Conservation (phyloP, 345 rosid species). For the Punica granatum region DNA sequence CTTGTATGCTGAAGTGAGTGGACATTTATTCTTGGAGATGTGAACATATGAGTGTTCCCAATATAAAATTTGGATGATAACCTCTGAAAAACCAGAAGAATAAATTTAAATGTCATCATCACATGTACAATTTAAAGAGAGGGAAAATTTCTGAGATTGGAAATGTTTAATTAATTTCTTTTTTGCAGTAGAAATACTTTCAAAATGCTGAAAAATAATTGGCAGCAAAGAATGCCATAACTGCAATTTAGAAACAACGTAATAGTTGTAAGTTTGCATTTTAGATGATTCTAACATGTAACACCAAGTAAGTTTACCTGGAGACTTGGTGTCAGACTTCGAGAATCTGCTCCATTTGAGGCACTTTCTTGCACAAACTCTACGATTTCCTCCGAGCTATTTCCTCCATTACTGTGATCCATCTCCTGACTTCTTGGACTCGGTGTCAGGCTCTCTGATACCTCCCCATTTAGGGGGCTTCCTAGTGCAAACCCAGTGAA, state of each 20-base stretch:
- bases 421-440: constrained; percentile 38
- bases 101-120: constrained; percentile 5
- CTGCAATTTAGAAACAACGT: background rate
- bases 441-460: constrained; percentile 38
- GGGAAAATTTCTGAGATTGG: background rate
- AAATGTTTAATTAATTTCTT: too few relatives aligned
- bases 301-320: constrained; percentile 35
- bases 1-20: constrained; percentile 57
- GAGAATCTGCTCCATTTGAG: constrained; percentile 19
- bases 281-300: background rate
- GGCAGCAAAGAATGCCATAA: background rate
- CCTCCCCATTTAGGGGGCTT: constrained; percentile 30
- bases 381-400: constrained; percentile 31
- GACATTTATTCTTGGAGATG: constrained; percentile 57
- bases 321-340: constrained; percentile 59
- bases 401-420: constrained; percentile 15
- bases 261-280: background rate
- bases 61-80: constrained; percentile 35
- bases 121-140: background rate
- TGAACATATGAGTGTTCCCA: constrained; percentile 37
- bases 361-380: constrained; percentile 40
- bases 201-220: background rate
- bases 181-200: background rate
- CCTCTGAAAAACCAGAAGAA: constrained; percentile 36
- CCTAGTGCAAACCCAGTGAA: constrained; percentile 36